phyloP scores from a whole-genome alignment of 768 basidiomycete genomes.

The Russula ochroleuca region DNA sequence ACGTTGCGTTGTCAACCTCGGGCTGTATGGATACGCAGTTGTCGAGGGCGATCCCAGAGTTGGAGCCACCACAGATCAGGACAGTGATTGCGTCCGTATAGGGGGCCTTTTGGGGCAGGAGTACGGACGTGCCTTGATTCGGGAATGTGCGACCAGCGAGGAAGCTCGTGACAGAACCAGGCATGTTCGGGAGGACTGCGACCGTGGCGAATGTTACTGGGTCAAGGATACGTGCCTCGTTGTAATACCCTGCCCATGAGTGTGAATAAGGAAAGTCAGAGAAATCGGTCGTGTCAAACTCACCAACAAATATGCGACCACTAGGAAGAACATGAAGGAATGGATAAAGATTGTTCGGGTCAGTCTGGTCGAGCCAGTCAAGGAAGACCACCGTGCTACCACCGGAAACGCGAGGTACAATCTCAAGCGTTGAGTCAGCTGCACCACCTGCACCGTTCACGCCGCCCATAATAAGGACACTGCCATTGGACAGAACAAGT shows the following conservation, averaged over 20 bases:
- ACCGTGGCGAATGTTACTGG: conserved; percentile 60
- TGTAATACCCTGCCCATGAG: conserved; percentile 57
- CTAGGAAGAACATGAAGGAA: conserved; percentile 70
- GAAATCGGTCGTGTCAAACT: conserved; percentile 25
- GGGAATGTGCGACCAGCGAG: conserved; percentile 73
- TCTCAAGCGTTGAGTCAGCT: conserved; percentile 64
- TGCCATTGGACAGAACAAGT: conserved; percentile 67
- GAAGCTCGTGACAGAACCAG: conserved; percentile 67
- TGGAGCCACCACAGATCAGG: conserved; percentile 76
- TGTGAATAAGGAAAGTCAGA: background rate
- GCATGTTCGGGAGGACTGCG: conserved; percentile 61
- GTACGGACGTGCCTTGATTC: conserved; percentile 62
- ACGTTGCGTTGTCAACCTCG: conserved; percentile 55
- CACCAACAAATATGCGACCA: conserved; percentile 65
- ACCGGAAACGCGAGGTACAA: conserved; percentile 62
- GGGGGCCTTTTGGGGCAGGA: conserved; percentile 66
- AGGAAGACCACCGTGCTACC: conserved; percentile 57
- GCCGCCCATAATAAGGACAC: conserved; percentile 69
- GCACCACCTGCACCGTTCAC: conserved; percentile 65
- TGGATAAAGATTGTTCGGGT: conserved; percentile 78
- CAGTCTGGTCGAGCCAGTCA: conserved; percentile 63
- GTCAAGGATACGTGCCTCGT: conserved; percentile 73
- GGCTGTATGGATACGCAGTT: conserved; percentile 70
- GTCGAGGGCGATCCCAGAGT: conserved; percentile 52
- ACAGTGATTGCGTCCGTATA: conserved; percentile 67